Conservation (phyloP, 2,329 filamentous ascomycete genomes). For the Talaromyces funiculosus region DNA sequence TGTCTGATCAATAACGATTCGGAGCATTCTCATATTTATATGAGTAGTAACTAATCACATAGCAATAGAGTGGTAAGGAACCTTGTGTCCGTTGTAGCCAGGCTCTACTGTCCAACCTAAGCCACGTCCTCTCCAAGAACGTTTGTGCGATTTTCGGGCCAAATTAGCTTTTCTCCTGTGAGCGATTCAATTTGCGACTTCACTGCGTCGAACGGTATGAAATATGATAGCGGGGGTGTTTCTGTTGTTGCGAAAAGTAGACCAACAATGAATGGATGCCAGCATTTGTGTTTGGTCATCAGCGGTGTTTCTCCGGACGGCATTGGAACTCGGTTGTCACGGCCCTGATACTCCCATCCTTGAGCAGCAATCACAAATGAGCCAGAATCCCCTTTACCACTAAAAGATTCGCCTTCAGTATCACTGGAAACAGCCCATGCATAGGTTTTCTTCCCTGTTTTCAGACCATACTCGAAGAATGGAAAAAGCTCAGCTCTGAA, state of each 20-base stretch:
- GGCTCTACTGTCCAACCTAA: not conserved
- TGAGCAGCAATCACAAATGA: conserved; percentile 1
- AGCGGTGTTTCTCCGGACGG: not conserved
- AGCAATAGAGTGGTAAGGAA: too few species aligned
- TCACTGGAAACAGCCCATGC: not conserved
- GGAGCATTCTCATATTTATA: too few species aligned
- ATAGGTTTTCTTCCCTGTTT: not conserved
- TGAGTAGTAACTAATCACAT: too few species aligned
- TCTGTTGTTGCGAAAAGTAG: not conserved
- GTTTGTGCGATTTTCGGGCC: not conserved
- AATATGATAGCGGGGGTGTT: not conserved
- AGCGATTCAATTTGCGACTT: not conserved
- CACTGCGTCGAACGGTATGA: conserved; percentile 3
- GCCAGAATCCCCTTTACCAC: not conserved
- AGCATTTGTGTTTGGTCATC: not conserved
- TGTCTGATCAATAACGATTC: too few species aligned
- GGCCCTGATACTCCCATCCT: not conserved
- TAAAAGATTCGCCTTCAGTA: not conserved
- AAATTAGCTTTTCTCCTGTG: conserved; percentile 1
- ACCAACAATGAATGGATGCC: conserved; percentile 3
- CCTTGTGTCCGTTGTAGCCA: too few species aligned
- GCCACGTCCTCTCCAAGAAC: not conserved
- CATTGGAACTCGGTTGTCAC: not conserved
- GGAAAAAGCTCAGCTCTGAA: not conserved
- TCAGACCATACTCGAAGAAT: not conserved